phyloP scores from a whole-genome alignment of 1,284 basidiomycete species.

The Ganoderma boninense region DNA sequence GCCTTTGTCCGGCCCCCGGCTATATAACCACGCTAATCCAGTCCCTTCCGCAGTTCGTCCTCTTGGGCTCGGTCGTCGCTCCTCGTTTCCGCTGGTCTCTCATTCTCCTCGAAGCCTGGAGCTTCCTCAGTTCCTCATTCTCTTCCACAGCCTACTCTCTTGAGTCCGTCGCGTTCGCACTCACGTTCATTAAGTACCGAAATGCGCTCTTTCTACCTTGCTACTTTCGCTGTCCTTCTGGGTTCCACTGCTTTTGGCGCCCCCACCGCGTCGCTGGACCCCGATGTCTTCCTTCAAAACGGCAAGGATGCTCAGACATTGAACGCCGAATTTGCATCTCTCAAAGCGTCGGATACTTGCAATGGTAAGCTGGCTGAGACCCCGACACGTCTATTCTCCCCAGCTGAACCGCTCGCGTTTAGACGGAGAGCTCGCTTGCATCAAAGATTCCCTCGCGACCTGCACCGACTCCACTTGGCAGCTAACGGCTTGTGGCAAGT shows the following conservation, averaged over 20 bases:
- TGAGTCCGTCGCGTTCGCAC: not conserved
- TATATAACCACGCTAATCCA: conserved; percentile 17
- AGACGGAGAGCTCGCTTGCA: conserved; percentile 56
- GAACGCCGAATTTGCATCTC: conserved; percentile 52
- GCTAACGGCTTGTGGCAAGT: conserved; percentile 44
- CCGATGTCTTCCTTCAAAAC: conserved; percentile 51
- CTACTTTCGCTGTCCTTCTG: conserved; percentile 32
- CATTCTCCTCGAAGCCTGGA: conserved; percentile 27
- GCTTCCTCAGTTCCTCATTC: conserved; percentile 24
- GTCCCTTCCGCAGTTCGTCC: not conserved
- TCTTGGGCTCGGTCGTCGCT: conserved; percentile 26
- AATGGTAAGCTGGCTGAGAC: conserved; percentile 44
- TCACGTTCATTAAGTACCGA: not conserved
- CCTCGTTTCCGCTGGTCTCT: conserved; percentile 9
- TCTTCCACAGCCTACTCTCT: conserved; percentile 9
- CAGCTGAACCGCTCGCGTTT: not conserved
- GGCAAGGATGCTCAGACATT: conserved; percentile 56
- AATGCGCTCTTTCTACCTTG: conserved; percentile 29
- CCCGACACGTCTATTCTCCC: not conserved
- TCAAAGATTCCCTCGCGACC: conserved; percentile 47
- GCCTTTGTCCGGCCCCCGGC: conserved; percentile 20
- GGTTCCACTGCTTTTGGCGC: conserved; percentile 37
- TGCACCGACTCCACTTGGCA: conserved; percentile 54
- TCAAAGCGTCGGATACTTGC: conserved; percentile 52
- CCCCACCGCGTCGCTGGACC: conserved; percentile 47